Conservation (phyloP, 1,139 yeast species). For the Candida freyschussii region DNA sequence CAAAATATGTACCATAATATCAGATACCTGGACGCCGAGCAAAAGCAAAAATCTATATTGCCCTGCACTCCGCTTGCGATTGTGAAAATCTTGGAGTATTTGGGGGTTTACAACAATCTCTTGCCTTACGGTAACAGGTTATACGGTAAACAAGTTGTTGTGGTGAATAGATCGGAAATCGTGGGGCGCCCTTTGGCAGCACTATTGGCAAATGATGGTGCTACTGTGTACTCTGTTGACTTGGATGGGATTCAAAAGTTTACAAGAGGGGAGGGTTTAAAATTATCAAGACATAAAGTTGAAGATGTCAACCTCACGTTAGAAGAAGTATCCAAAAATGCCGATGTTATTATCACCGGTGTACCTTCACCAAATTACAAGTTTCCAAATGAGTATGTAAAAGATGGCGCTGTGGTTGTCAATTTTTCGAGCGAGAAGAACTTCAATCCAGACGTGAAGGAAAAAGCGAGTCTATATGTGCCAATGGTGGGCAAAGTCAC, state of each 20-base stretch:
- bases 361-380: conserved; percentile 82
- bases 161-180: conserved; percentile 90
- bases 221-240: conserved; percentile 90
- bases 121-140: conserved; percentile 86
- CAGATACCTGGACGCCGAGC: conserved; percentile 67
- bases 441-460: conserved; percentile 74
- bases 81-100: conserved; percentile 85
- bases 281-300: conserved; percentile 78
- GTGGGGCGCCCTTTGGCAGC: conserved; percentile 98
- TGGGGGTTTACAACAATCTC: conserved; percentile 79
- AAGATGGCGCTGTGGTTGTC: conserved; percentile 85
- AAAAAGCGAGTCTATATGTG: conserved; percentile 83
- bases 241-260: conserved; percentile 82
- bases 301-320: conserved; percentile 52
- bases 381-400: conserved; percentile 75
- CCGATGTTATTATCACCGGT: conserved; percentile 94
- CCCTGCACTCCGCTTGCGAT: conserved; percentile 97
- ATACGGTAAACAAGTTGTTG: conserved; percentile 86
- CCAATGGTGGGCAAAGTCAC: conserved; percentile 97
- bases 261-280: conserved; percentile 90
- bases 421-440: conserved; percentile 89
- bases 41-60: conserved; percentile 74
- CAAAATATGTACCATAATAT: conserved; percentile 93
- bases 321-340: conserved; percentile 61
- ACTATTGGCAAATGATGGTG: conserved; percentile 92